Evolutionary conservation across 2,329 filamentous ascomycete species (phyloP), one percentile per base, ranked within the genome.

Genomic region (Xylariomycetidae sp.): DNA sequence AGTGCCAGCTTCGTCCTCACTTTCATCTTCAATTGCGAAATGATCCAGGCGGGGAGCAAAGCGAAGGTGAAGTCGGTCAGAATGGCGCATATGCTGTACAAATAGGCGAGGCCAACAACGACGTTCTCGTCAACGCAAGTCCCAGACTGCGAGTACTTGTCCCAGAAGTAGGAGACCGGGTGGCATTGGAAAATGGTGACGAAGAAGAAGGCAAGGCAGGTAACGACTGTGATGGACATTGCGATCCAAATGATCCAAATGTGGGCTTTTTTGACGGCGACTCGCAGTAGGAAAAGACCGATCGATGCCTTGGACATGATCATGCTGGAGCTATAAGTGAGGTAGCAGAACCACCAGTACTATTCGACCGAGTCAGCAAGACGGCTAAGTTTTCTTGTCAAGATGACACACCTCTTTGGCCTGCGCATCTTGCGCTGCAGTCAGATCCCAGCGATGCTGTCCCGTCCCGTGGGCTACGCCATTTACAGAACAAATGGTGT

Each of bases 41-140:
- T 60, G 5, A 75, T 54, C 34, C 65, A 64, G 12, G 67, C 54
- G 4, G 65, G 65, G 15, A 69, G 39, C 29, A 75, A 59, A n/a
- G 66, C 61, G 10, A 75, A 50, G 3, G 65, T 68, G 29, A 73
- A 67, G 48, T 76, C 72, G 34, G 68, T 67, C 12, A 63, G 51
- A 24, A 61, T 55, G 14, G 64, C 61, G 13, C 64, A 61, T 4
- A 56, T 56, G 42, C 60, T 64, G 43, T 68, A 64, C 15, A 64
- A 53, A 38, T 68, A 68, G 16, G 61, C 64, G 23, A 70, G 59
- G 12, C 54, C 59, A 31, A 67, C 63, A 10, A 74, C 60, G 23
- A 63, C 54, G 4, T 60, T 54, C 3, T 39, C 31, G 22, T 46
- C 30, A 6, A 58, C 39, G 37, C 56, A 58, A 5, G 19, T 40